phyloP scores from a whole-genome alignment of 768 basidiomycete genomes.

The Heimioporus sp. region DNA sequence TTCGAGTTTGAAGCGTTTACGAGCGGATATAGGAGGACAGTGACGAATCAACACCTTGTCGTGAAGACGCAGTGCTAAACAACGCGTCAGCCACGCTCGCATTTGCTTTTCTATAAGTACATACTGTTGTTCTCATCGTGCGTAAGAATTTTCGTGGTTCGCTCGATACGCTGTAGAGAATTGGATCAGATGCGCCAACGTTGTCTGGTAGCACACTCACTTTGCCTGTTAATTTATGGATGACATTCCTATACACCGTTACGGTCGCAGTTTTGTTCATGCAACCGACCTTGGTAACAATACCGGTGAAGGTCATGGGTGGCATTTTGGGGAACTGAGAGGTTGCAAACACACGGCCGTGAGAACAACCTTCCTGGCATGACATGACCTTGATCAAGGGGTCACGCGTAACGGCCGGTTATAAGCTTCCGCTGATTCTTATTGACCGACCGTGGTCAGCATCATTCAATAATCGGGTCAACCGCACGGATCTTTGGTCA shows the following conservation, averaged over 20 bases:
- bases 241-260: conserved; percentile 68
- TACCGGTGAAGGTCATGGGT: conserved; percentile 70
- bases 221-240: conserved; percentile 77
- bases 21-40: conserved; percentile 76
- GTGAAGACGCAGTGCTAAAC: conserved; percentile 57
- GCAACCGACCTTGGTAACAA: conserved; percentile 76
- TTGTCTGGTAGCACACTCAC: conserved; percentile 36
- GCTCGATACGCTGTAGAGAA: conserved; percentile 57
- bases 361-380: no score
- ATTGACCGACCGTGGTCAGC: no score
- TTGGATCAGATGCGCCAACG: neutral
- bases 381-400: no score
- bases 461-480: no score
- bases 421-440: no score
- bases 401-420: no score
- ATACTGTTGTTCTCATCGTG: conserved; percentile 73
- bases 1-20: conserved; percentile 75
- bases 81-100: conserved; percentile 5
- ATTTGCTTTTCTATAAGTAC: conserved; percentile 23
- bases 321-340: conserved; percentile 48
- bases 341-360: no score
- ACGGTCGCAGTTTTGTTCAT: conserved; percentile 88
- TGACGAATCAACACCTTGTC: conserved; percentile 79
- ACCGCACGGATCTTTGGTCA: no score
- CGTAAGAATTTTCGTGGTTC: conserved; percentile 74